Evolutionary conservation across 2,329 filamentous ascomycete species (phyloP), one percentile per base, ranked within the genome.

Genomic region (Huntiella omanensis): DNA sequence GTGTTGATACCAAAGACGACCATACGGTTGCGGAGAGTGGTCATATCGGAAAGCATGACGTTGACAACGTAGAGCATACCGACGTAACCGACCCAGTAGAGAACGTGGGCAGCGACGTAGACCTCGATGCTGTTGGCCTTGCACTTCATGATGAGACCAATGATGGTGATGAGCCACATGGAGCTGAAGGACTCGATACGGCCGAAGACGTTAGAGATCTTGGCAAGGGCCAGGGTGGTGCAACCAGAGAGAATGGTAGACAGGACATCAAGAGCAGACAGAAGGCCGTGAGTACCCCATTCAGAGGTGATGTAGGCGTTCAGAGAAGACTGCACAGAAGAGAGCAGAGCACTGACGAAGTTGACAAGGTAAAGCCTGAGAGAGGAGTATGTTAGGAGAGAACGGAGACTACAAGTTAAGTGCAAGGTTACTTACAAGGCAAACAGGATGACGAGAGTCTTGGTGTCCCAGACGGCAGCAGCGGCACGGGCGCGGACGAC

Each of bases 271-370:
- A 80, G 71, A 0, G 75, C 78, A 3, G 75, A 72, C n/a, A 82
- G 65, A 33, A 83, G 64, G 10, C 77, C 77, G 55, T 82, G 79
- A 42, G 68, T 65, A 35, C 64, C 64, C 55, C 81, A 83, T 2
- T 70, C 66, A 49, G 75, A 80, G 1, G 77, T 81, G 28, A 80
- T 73, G 59, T 77, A 82, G 33, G 74, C 69, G 12, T 70, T 68
- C 41, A 82, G 62, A 33, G 72, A 69, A 43, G 64, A 53, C 42
- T 64, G 58, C 46, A 65, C 56, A 32, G 57, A 56, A 10, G 56
- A 52, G 12, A 64, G 52, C 32, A 66, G 55, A 16, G 55, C 54
- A 47, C 63, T 60, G 49, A 60, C 55, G 46, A 65, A 64, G 32
- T 55, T 54, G 42, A 64, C 59, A 19, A 65, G 53, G 52, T 60